Evolutionary conservation across 805 yeast species (phyloP).

Genomic region (Saccharomycopsis fermentans): DNA sequence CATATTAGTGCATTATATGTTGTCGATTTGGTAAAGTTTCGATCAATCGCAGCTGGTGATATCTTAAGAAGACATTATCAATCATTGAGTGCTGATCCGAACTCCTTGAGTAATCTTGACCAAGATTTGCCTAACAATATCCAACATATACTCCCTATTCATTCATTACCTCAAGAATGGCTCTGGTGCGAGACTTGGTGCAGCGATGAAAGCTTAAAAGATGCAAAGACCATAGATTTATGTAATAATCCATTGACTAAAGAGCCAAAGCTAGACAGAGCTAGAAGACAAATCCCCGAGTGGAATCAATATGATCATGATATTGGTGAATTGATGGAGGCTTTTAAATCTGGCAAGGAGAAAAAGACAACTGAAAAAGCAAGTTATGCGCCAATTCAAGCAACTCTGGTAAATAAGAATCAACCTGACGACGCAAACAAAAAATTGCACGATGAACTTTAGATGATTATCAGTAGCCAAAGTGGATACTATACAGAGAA

Average conservation of each 20-base stretch:
- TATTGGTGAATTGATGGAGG: conserved; percentile 28
- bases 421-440: conserved; percentile 1
- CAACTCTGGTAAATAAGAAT: neutral
- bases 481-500: neutral
- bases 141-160: conserved; percentile 57
- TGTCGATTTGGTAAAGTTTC: conserved; percentile 60
- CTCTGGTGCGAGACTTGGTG: conserved; percentile 95
- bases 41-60: conserved; percentile 69
- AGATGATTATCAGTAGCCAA: neutral
- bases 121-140: conserved; percentile 90
- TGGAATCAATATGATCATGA: conserved; percentile 61
- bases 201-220: conserved; percentile 44
- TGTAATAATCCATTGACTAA: conserved; percentile 79
- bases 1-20: conserved; percentile 82
- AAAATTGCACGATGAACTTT: conserved; percentile 9
- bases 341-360: conserved; percentile 9
- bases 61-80: conserved; percentile 76
- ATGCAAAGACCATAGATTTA: conserved; percentile 71
- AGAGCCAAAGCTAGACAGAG: conserved; percentile 68
- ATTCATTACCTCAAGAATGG: conserved; percentile 74
- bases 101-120: conserved; percentile 72
- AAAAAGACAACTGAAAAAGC: neutral
- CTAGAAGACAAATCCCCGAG: conserved; percentile 67
- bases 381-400: neutral
- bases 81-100: conserved; percentile 64